Percentiles rank a stretch among this genome's conserved stretches.
Evolutionary conservation across 176 grass and related monocot species (phyloP).

Genomic region (Miscanthus lutarioriparius): DNA sequence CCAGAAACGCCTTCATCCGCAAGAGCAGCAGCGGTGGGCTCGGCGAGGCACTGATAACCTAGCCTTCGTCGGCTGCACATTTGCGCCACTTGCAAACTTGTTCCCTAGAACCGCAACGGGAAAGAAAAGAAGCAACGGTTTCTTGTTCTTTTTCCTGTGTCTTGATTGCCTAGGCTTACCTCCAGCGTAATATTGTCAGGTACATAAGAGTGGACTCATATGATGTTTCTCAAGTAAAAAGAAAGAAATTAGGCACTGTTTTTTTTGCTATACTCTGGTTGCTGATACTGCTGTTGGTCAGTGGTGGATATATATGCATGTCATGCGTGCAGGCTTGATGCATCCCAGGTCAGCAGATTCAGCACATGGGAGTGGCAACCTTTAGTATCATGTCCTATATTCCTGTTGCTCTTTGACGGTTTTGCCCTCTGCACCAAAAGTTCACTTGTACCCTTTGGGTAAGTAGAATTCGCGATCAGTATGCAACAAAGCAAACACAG

Average conservation of each 20-base stretch:
- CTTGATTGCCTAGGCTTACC: not conserved
- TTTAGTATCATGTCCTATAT: not conserved
- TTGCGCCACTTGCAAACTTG: not conserved
- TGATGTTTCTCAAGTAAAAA: not conserved
- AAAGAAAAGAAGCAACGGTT: not conserved
- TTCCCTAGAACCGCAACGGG: not conserved
- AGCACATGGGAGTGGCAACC: not conserved
- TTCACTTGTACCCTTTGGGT: not conserved
- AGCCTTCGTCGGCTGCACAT: not conserved
- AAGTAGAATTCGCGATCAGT: no score
- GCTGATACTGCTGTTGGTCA: not conserved
- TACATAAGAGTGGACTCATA: not conserved
- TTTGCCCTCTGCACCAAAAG: not conserved
- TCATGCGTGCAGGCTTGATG: not conserved
- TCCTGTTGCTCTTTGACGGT: not conserved
- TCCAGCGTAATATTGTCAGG: not conserved
- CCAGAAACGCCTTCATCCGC: constrained; percentile 52
- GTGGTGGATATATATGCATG: not conserved
- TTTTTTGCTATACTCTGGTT: not conserved
- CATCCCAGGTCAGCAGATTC: not conserved
- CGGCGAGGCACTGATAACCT: constrained; percentile 48
- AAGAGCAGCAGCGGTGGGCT: constrained; percentile 31
- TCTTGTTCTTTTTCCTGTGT: constrained; percentile 12
- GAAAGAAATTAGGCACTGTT: not conserved
- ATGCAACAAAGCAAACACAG: no score